A percentile compares a stretch with the other conserved stretches of the same genome.
Conservation (phyloP, 2,329 filamentous ascomycete genomes). For the Elsinoe necatrix region DNA sequence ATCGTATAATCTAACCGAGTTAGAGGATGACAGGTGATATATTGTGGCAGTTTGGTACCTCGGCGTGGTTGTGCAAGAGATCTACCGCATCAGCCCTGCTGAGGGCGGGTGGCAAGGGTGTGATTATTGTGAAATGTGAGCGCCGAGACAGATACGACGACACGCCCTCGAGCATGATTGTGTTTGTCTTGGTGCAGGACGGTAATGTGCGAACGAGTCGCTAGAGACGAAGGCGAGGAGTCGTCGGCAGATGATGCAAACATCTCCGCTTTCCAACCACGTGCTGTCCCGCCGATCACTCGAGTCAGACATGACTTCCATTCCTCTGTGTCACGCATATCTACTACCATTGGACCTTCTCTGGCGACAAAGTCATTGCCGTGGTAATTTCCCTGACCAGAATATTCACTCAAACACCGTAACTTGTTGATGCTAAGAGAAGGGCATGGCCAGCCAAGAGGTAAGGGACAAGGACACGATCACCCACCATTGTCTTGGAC, state of each 20-base stretch:
- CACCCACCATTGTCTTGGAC: not conserved
- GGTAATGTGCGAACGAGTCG: no score
- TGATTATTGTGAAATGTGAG: slow-evolving; percentile 7
- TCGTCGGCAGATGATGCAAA: not conserved
- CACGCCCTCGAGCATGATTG: not conserved
- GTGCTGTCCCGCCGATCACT: not conserved
- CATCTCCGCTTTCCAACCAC: not conserved
- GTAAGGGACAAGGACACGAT: not conserved
- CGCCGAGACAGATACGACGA: not conserved
- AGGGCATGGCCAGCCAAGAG: slow-evolving; percentile 4
- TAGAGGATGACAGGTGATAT: not conserved
- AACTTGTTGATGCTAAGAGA: not conserved
- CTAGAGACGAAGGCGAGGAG: not conserved
- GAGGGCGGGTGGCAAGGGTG: not conserved
- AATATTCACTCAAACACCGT: not conserved
- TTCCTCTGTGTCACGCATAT: not conserved
- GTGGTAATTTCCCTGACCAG: slow-evolving; percentile 1
- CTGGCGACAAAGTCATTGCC: not conserved
- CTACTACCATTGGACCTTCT: not conserved
- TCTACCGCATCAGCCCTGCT: not conserved
- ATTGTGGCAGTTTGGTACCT: not conserved
- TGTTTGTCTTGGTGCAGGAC: not conserved
- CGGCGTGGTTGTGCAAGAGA: slow-evolving; percentile 13
- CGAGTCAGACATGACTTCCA: not conserved
- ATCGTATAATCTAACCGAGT: not conserved